Base-by-base conservation (phyloP, 2,329 filamentous ascomycete species). In the Cryphonectria nitschkei region DNA sequence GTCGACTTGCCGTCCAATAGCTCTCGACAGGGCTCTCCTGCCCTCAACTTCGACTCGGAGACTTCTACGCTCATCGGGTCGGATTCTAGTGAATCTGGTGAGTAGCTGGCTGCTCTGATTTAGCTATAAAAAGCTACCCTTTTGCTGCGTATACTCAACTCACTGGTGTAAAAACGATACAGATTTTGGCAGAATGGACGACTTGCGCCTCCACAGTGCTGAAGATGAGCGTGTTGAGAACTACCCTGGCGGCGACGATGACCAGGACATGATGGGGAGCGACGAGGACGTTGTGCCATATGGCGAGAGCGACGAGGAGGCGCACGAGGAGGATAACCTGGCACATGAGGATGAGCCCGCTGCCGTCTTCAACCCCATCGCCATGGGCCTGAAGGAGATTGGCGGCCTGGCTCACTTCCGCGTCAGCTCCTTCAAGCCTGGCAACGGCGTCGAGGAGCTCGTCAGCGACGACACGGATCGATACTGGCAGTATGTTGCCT, bases 391-490 rank as follows among this genome's bases (percentile, higher is more conserved):
- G 73, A 95, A 94, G 79, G 93, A 96, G 78, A 95, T 96, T 78
- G 93, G 92, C 76, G 94, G 94, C 73, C 86, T 96, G 29, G 93
- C 92, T 43, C 92, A 90, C 74, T 95, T 94, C 85, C 95, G 92
- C 14, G 93, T 95, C 75, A 93, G 91, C 78, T 93, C 89, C 77
- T 90, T 90, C 77, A 96, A 96, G 81, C 92, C 92, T 0, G 93
- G 93, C 54, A 94, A 92, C 75, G 92, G 92, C 1, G 90, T 95
- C 19, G 89, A 90, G 37, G 92, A 93, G 77, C 87, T 96, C 29
- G 88, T 93, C 43, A 90, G 88, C 73, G 92, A 94, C 22, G 91
- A 93, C 71, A 87, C 92, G 9, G 86, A 87, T 72, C 86, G 89
- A 67, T 96, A 92, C 81, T 96, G 93, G 93, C 93, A 96, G 90